Conservation (phyloP, 2,329 filamentous ascomycete species). For the Apiospora marii region DNA sequence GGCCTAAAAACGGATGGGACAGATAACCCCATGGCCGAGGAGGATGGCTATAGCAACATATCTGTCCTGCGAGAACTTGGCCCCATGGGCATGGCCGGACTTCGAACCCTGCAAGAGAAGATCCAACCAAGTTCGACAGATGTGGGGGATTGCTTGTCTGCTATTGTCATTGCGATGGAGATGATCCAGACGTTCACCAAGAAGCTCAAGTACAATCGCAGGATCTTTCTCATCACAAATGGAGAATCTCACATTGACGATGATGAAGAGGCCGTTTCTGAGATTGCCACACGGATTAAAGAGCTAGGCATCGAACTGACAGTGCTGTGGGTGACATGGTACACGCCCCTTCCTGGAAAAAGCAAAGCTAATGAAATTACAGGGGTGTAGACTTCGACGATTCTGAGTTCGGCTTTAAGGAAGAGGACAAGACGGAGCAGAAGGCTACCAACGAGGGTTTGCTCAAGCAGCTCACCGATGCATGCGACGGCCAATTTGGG, state of each 20-base stretch:
- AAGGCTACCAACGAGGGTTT: slow-evolving; percentile 82
- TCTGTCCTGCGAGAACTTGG: slow-evolving; percentile 76
- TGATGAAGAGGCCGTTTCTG: slow-evolving; percentile 67
- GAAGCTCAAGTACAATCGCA: slow-evolving; percentile 81
- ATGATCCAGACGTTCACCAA: slow-evolving; percentile 85
- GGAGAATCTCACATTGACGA: slow-evolving; percentile 74
- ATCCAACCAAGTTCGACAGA: slow-evolving; percentile 74
- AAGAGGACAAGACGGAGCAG: slow-evolving; percentile 77
- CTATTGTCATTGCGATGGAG: slow-evolving; percentile 83
- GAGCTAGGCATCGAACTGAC: slow-evolving; percentile 79
- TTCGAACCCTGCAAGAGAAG: slow-evolving; percentile 68
- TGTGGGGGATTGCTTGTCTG: slow-evolving; percentile 85
- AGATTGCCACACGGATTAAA: slow-evolving; percentile 78
- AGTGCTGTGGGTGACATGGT: slow-evolving; percentile 69
- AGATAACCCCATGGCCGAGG: slow-evolving; percentile 68
- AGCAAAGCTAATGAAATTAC: slow-evolving; percentile 31
- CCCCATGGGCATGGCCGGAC: slow-evolving; percentile 68
- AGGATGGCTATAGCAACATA: slow-evolving; percentile 83
- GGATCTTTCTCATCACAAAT: slow-evolving; percentile 87
- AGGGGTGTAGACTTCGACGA: slow-evolving; percentile 96
- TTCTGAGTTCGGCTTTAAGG: slow-evolving; percentile 86
- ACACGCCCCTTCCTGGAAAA: not conserved
- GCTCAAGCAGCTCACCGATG: slow-evolving; percentile 70
- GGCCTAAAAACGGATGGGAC: slow-evolving; percentile 84
- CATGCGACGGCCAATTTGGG: slow-evolving; percentile 78